A percentile compares a stretch with the other conserved stretches of the same genome.
Conservation (phyloP, 148 eudicot species). For the Vaccinium myrtillus region DNA sequence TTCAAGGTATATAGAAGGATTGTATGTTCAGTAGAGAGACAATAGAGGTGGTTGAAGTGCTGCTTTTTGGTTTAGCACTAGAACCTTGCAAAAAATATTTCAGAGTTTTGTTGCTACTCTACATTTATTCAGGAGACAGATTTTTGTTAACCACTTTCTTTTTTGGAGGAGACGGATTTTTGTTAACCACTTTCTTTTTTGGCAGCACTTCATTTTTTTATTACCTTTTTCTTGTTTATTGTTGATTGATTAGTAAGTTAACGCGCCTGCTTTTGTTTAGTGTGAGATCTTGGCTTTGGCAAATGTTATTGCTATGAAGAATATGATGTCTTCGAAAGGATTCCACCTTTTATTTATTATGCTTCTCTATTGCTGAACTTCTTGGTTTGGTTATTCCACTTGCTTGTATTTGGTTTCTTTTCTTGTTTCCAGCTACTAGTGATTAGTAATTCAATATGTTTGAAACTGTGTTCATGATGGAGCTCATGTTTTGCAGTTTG, state of each 20-base stretch:
- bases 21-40: neutral
- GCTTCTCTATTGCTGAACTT: neutral
- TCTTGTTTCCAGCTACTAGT: neutral
- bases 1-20: neutral
- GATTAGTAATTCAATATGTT: neutral
- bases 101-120: neutral
- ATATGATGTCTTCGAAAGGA: neutral
- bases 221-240: neutral
- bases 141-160: conserved; percentile 6
- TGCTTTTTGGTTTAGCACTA: neutral
- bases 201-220: neutral
- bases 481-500: conserved; percentile 53
- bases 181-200: neutral
- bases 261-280: neutral
- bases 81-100: neutral
- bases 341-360: neutral
- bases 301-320: neutral
- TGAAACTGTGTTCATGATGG: neutral
- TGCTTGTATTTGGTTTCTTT: neutral
- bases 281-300: neutral
- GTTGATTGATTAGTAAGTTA: neutral
- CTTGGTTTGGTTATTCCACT: neutral
- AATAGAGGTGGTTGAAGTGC: neutral
- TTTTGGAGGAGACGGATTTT: neutral
- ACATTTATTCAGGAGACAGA: neutral